These are phyloP conservation scores for Ophiostoma perfectum DNA, from an alignment of 2,329 filamentous ascomycete species.

Conservation along the genomic window DNA sequence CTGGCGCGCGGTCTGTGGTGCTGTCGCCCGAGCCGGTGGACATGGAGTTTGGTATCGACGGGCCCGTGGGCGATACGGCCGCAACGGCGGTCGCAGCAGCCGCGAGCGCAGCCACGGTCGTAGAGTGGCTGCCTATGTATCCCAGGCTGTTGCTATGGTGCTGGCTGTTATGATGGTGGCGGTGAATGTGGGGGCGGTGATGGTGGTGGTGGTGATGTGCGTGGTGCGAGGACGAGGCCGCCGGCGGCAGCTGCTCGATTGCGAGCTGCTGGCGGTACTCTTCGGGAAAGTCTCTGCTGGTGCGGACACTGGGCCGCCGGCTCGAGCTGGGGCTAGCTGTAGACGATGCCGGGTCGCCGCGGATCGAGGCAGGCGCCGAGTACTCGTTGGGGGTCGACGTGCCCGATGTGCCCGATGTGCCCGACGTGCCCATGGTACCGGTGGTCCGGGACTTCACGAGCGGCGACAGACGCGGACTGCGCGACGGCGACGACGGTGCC, in stretches of 20 bases:
- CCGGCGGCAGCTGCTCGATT: constrained; percentile 6
- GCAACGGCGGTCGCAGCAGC: constrained; percentile 18
- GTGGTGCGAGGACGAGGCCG: not conserved
- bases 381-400: constrained; percentile 21
- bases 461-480: constrained; percentile 13
- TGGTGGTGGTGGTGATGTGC: constrained; percentile 2
- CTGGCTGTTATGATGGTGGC: not conserved
- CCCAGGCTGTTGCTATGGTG: constrained; percentile 5
- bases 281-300: constrained; percentile 6
- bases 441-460: constrained; percentile 15
- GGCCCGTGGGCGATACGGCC: constrained; percentile 15
- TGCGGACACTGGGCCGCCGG: constrained; percentile 21
- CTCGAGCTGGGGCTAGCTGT: constrained; percentile 20
- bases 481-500: constrained; percentile 8
- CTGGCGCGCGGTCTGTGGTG: not conserved
- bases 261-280: not conserved
- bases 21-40: not conserved
- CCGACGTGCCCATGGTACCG: not conserved
- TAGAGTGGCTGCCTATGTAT: constrained; percentile 17
- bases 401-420: constrained; percentile 25
- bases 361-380: not conserved
- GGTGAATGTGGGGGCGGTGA: constrained; percentile 6
- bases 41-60: not conserved
- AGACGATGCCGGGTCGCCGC: not conserved
- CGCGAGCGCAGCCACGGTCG: constrained; percentile 22